Base-by-base conservation (phyloP, 805 yeast species). In the Dipodascus albidus region DNA sequence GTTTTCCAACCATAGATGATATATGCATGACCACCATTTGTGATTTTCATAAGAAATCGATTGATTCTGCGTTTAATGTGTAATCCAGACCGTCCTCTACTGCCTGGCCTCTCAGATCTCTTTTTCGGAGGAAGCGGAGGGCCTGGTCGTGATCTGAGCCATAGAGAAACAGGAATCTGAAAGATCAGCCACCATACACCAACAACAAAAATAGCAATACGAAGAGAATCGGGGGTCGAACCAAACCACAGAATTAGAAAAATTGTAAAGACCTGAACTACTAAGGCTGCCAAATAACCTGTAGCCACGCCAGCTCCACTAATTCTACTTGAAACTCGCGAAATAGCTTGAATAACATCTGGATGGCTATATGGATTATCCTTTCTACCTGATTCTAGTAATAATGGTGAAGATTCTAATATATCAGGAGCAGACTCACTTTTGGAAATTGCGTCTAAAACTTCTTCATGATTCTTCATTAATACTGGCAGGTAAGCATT, bases 131-230 rank as follows among this genome's bases (percentile, higher is more conserved):
- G 65, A 19, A 73, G 57, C 8, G 66, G 66, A 20, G 71, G 71
- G 0, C 75, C 75, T 0, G 74, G 73, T 14, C 79, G 65, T 2
- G 79, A 61, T 47, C 72, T 70, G 53, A 86, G 65, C 47, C 78
- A 66, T 55, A 73, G 59, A 1, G 69, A 63, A 35, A 85, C 73
- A 2, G 91, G 91, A 2, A 81, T 51, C 60, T 83, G 88, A 71
- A 84, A 85, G 1, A 78, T 54, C 3, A 82, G 64, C 95, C 95
- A 86, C 91, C 93, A 85, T 1, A 77, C 23, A 0, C 93, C 93
- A 17, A 85, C 85, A 27, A 80, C 64, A 9, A 77, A 70, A 17
- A 85, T 75, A 0, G 85, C 87, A 23, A 76, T 62, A 58, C 82
- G 82, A 3, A 84, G 69, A 6, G 82, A 78, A 1, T 53, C 52